A percentile compares a stretch with the other conserved stretches of the same genome.
phyloP scores from a whole-genome alignment of 192 early-diverging fungal species.

The Backusella tarrabulga region DNA sequence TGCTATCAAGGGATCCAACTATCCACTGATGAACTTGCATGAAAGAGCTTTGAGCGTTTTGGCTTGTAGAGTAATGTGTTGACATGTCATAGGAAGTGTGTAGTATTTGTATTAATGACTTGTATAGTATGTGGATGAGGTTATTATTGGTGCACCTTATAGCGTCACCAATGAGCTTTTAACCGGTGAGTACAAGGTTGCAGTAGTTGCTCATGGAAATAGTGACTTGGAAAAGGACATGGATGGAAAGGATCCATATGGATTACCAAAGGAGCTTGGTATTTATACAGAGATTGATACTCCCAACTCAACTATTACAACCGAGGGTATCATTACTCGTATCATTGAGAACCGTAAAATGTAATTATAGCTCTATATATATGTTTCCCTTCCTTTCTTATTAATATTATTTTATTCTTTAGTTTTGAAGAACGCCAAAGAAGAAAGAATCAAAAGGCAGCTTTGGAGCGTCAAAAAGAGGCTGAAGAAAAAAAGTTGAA shows the following conservation, averaged over 20 bases:
- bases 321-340: conserved; percentile 82
- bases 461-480: conserved; percentile 64
- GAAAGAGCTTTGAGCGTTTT: conserved; percentile 93
- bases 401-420: neutral
- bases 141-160: conserved; percentile 90
- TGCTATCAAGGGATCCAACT: conserved; percentile 81
- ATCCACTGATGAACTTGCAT: conserved; percentile 94
- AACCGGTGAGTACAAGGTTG: conserved; percentile 82
- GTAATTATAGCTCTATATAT: conserved; percentile 43
- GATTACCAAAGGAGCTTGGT: conserved; percentile 72
- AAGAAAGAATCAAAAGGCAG: conserved; percentile 70
- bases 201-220: conserved; percentile 77
- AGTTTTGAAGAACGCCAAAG: conserved; percentile 74
- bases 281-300: conserved; percentile 84
- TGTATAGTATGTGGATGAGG: conserved; percentile 84
- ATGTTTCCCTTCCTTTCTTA: neutral
- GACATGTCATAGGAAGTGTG: neutral
- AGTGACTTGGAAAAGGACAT: conserved; percentile 64
- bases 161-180: conserved; percentile 86
- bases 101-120: neutral
- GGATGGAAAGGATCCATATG: conserved; percentile 82
- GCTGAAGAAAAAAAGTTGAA: conserved; percentile 43
- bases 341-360: conserved; percentile 85
- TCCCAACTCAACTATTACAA: conserved; percentile 74
- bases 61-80: conserved; percentile 74